These are phyloP conservation scores for Typha latifolia DNA, from an alignment of 176 grass and related monocot species.

Conservation along the genomic window DNA sequence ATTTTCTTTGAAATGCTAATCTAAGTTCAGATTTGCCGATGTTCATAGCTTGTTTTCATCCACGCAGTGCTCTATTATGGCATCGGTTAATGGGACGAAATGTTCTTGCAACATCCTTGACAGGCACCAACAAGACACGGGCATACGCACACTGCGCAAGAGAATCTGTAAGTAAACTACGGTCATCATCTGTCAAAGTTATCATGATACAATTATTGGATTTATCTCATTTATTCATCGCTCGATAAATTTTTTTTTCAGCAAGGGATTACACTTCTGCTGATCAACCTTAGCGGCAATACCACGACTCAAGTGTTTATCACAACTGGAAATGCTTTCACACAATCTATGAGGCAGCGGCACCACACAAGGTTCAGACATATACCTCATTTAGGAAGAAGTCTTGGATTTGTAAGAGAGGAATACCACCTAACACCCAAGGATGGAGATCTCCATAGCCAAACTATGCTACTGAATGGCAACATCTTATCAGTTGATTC, in stretches of 20 bases:
- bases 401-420: slow-evolving; percentile 37
- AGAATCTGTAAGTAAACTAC: slow-evolving; percentile 37
- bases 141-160: slow-evolving; percentile 61
- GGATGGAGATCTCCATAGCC: slow-evolving; percentile 72
- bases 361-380: slow-evolving; percentile 18
- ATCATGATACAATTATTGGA: not conserved
- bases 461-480: slow-evolving; percentile 74
- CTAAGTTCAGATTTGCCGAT: not conserved
- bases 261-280: slow-evolving; percentile 54
- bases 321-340: slow-evolving; percentile 3
- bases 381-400: slow-evolving; percentile 20
- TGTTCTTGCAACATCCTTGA: slow-evolving; percentile 43
- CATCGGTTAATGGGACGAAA: slow-evolving; percentile 71
- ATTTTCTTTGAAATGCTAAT: slow-evolving; percentile 10
- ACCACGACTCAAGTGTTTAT: slow-evolving; percentile 28
- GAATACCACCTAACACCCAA: slow-evolving; percentile 89
- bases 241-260: slow-evolving; percentile 6
- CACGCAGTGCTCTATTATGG: slow-evolving; percentile 64
- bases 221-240: not conserved
- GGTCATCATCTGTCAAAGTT: not conserved
- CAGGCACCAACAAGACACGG: slow-evolving; percentile 39
- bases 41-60: slow-evolving; percentile 1
- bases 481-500: slow-evolving; percentile 42
- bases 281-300: slow-evolving; percentile 72
- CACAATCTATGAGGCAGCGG: slow-evolving; percentile 16